phyloP scores from a whole-genome alignment of 805 yeast genomes.

The Metschnikowia gelsemii region DNA sequence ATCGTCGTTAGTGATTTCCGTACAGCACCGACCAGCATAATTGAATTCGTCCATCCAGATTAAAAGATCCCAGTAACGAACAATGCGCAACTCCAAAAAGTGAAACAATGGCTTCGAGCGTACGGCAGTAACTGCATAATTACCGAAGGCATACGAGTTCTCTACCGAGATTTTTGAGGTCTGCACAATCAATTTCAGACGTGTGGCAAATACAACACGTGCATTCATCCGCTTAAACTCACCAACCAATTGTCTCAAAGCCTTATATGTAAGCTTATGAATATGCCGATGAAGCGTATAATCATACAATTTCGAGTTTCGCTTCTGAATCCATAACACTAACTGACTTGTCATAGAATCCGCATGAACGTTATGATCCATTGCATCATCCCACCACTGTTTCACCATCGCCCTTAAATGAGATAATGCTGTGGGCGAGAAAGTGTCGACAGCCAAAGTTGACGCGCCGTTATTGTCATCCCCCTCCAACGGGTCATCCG shows the following conservation, averaged over 20 bases:
- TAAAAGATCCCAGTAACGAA: slow-evolving; percentile 86
- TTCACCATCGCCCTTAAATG: slow-evolving; percentile 74
- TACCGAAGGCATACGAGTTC: slow-evolving; percentile 87
- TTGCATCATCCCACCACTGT: slow-evolving; percentile 92
- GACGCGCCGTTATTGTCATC: slow-evolving; percentile 43
- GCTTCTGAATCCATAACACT: slow-evolving; percentile 82
- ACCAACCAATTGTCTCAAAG: slow-evolving; percentile 73
- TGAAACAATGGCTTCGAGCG: slow-evolving; percentile 80
- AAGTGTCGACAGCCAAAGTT: slow-evolving; percentile 76
- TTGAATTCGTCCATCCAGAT: slow-evolving; percentile 94
- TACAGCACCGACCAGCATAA: slow-evolving; percentile 69
- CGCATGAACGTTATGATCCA: slow-evolving; percentile 63
- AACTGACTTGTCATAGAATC: slow-evolving; percentile 80
- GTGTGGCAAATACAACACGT: slow-evolving; percentile 71
- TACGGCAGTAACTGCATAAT: slow-evolving; percentile 73
- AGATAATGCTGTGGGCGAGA: slow-evolving; percentile 69
- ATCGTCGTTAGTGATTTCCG: slow-evolving; percentile 44
- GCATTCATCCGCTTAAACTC: slow-evolving; percentile 84
- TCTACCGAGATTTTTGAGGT: slow-evolving; percentile 79
- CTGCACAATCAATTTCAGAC: slow-evolving; percentile 68
- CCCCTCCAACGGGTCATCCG: slow-evolving; percentile 43
- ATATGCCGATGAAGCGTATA: slow-evolving; percentile 80
- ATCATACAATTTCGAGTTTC: slow-evolving; percentile 72
- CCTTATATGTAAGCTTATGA: slow-evolving; percentile 80
- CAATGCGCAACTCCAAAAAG: slow-evolving; percentile 71